These are phyloP conservation scores for Phytophthora pini DNA, from an alignment of 352 stramenopile species.

Conservation along the genomic window DNA sequence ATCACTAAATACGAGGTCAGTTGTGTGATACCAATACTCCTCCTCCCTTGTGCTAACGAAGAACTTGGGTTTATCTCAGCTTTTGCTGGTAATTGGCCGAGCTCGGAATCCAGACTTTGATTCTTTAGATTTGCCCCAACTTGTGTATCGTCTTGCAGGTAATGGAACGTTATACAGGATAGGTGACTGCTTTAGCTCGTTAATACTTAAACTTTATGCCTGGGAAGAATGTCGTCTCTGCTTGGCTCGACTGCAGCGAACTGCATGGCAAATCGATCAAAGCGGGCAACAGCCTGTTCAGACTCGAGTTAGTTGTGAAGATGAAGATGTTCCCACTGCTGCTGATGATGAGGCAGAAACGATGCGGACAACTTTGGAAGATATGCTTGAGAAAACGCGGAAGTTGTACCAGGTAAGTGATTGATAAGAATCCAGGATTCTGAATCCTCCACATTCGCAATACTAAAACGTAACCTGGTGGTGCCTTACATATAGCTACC, in stretches of 20 bases:
- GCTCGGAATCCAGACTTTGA: conserved; percentile 56
- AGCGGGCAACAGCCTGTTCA: neutral
- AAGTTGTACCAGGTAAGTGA: conserved; percentile 45
- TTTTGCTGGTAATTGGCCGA: conserved; percentile 41
- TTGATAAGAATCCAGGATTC: too few relatives aligned
- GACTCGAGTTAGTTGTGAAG: neutral
- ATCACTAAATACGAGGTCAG: conserved; percentile 57
- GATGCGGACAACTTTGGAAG: conserved; percentile 22
- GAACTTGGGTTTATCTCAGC: conserved; percentile 14
- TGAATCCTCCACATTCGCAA: too few relatives aligned
- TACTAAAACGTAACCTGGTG: too few relatives aligned
- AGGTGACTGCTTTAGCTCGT: neutral
- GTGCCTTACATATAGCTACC: conserved; percentile 21
- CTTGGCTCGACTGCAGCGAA: conserved; percentile 39
- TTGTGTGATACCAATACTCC: neutral
- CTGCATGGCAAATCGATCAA: conserved; percentile 32
- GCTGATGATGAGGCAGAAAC: conserved; percentile 4
- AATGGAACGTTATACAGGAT: neutral
- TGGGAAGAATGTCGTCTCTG: conserved; percentile 35
- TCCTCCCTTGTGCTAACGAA: neutral
- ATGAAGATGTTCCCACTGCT: neutral
- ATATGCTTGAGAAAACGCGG: conserved; percentile 38
- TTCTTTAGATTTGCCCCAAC: conserved; percentile 41
- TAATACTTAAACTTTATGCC: neutral
- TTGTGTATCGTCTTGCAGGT: conserved; percentile 55